Conservation (phyloP, 495 filamentous ascomycete species). For the Penicillium maclennaniae region DNA sequence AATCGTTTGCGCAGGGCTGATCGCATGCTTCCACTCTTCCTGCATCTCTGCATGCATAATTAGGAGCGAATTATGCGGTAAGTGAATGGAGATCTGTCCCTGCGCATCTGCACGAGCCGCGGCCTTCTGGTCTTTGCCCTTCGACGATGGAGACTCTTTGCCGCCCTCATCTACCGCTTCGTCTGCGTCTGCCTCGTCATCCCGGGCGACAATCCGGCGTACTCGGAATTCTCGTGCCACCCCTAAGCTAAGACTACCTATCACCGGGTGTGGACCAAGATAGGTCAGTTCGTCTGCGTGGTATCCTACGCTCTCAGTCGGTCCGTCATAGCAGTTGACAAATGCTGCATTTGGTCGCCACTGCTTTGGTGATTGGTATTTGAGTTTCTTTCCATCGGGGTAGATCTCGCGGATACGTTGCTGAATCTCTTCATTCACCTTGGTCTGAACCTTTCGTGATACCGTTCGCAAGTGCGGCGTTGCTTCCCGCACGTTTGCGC, state of each 20-base stretch:
- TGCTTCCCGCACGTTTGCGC: conserved; percentile 70
- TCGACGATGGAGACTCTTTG: not conserved
- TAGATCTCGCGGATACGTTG: conserved; percentile 61
- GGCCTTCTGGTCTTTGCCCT: conserved; percentile 7
- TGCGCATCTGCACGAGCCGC: conserved; percentile 52
- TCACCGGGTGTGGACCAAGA: conserved; percentile 79
- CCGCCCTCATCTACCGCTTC: conserved; percentile 6
- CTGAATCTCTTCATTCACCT: conserved; percentile 71
- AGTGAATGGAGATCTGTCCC: conserved; percentile 85
- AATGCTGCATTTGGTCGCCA: conserved; percentile 90
- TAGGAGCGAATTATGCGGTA: conserved; percentile 89
- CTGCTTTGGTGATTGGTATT: conserved; percentile 63
- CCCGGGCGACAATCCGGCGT: conserved; percentile 61
- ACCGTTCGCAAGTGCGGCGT: conserved; percentile 67
- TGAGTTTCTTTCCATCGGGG: conserved; percentile 65
- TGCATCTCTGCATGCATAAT: conserved; percentile 90
- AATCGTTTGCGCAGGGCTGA: conserved; percentile 67
- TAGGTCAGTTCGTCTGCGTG: conserved; percentile 93
- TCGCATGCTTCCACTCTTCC: conserved; percentile 58
- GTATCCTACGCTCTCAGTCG: conserved; percentile 77
- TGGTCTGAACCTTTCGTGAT: conserved; percentile 59
- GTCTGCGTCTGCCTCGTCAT: conserved; percentile 33
- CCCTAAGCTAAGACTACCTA: conserved; percentile 85
- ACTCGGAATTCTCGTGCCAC: conserved; percentile 90
- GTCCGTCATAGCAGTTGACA: conserved; percentile 88